phyloP scores from a whole-genome alignment of 2,329 filamentous ascomycete genomes.

The Xylariaceae sp. region DNA sequence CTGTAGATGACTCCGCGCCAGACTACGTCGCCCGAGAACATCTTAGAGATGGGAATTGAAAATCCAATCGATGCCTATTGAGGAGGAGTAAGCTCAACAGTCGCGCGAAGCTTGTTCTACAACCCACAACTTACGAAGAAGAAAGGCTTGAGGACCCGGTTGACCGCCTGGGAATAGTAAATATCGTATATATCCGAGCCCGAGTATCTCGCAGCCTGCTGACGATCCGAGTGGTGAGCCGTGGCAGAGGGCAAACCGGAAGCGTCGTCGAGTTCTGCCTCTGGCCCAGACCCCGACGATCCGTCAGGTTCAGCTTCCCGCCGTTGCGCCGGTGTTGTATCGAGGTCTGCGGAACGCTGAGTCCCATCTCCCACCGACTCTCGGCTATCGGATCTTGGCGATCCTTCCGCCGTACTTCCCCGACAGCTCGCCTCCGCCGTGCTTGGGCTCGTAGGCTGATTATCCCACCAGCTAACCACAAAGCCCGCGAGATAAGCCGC shows the following conservation, averaged over 20 bases:
- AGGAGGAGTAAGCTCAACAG: background rate
- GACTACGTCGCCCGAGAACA: conserved; percentile 65
- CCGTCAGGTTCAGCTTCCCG: conserved; percentile 7
- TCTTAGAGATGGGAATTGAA: conserved; percentile 71
- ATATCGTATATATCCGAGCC: conserved; percentile 38
- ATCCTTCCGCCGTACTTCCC: background rate
- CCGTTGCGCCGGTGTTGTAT: background rate
- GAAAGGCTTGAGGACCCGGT: conserved; percentile 65
- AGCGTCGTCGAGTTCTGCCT: background rate
- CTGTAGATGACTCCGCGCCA: conserved; percentile 77
- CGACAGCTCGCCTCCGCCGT: background rate
- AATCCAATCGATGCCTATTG: conserved; percentile 68
- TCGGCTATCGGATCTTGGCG: no score
- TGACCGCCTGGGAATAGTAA: conserved; percentile 44
- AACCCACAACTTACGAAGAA: conserved; percentile 63
- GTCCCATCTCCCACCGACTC: background rate
- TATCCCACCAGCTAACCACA: conserved; percentile 62
- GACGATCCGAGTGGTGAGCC: background rate
- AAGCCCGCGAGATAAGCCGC: conserved; percentile 66
- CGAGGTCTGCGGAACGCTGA: no score
- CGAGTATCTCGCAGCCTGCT: conserved; percentile 2
- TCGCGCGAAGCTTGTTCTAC: no score
- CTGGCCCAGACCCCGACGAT: background rate
- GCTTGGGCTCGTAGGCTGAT: background rate
- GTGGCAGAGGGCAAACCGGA: background rate